Percentiles rank a stretch among this genome's conserved stretches.
These are phyloP conservation scores for Pisolithus sp. DNA, from an alignment of 768 basidiomycete genomes.

Conservation along the genomic window DNA sequence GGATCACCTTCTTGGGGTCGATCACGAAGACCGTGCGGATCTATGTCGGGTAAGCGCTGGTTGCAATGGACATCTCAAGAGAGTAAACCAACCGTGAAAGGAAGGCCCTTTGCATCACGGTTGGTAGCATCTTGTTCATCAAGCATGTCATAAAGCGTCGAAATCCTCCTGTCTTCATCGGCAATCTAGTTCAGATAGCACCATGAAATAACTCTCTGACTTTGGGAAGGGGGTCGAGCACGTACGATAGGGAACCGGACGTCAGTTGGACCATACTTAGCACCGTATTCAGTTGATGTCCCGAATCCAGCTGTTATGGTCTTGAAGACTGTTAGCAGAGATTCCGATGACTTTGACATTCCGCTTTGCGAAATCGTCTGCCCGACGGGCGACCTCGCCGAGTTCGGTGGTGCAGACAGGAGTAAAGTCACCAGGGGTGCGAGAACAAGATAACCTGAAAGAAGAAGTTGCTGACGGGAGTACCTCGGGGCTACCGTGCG, in stretches of 20 bases:
- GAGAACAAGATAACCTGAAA: slow-evolving; percentile 84
- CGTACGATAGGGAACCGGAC: slow-evolving; percentile 90
- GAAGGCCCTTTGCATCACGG: slow-evolving; percentile 77
- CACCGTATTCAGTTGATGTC: slow-evolving; percentile 83
- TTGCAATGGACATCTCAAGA: not conserved
- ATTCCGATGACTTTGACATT: slow-evolving; percentile 92
- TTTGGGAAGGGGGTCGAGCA: slow-evolving; percentile 5
- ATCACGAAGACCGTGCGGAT: slow-evolving; percentile 97
- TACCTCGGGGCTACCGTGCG: not conserved
- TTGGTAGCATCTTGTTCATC: slow-evolving; percentile 94
- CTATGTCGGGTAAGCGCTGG: slow-evolving; percentile 28
- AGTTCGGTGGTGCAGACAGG: slow-evolving; percentile 96
- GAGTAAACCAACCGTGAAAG: slow-evolving; percentile 65
- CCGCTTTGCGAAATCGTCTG: slow-evolving; percentile 77
- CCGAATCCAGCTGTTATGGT: slow-evolving; percentile 83
- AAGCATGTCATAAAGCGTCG: slow-evolving; percentile 90
- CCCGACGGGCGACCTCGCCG: slow-evolving; percentile 87
- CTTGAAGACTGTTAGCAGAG: slow-evolving; percentile 81
- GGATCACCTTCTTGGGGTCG: slow-evolving; percentile 94
- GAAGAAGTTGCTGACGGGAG: not conserved
- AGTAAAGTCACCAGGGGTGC: slow-evolving; percentile 90
- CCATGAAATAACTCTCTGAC: not conserved
- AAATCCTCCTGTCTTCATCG: slow-evolving; percentile 80
- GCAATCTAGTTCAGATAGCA: slow-evolving; percentile 61
- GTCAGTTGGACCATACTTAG: slow-evolving; percentile 59